phyloP scores from a whole-genome alignment of 2,329 filamentous ascomycete genomes.

The Camptophora hylomeconis region DNA sequence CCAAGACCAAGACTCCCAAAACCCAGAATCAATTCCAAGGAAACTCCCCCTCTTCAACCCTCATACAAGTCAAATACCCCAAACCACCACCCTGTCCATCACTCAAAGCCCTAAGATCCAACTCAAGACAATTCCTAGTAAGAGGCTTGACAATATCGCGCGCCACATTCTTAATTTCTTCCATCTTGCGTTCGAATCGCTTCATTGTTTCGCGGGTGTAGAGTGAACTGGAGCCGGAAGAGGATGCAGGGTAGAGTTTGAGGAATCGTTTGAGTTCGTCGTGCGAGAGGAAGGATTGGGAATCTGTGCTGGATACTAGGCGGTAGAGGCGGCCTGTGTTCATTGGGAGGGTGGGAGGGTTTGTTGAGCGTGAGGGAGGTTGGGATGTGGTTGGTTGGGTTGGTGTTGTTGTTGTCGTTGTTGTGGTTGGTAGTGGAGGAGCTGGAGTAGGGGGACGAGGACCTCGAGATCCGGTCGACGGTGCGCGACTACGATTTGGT shows the following conservation, averaged over 20 bases:
- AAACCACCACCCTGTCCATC: slow-evolving; percentile 34
- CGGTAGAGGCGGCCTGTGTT: slow-evolving; percentile 64
- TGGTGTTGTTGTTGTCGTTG: slow-evolving; percentile 7
- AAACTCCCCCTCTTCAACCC: slow-evolving; percentile 48
- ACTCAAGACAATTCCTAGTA: slow-evolving; percentile 72
- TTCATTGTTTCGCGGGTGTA: slow-evolving; percentile 79
- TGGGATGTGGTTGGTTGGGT: slow-evolving; percentile 9
- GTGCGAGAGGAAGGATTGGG: slow-evolving; percentile 57
- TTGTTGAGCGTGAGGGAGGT: slow-evolving; percentile 13
- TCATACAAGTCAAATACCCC: slow-evolving; percentile 53
- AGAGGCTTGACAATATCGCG: slow-evolving; percentile 71
- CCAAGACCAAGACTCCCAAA: too few species aligned
- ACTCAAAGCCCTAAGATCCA: slow-evolving; percentile 47
- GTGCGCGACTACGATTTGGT: slow-evolving; percentile 12
- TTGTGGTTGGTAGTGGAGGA: slow-evolving; percentile 4
- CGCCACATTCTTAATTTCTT: slow-evolving; percentile 77
- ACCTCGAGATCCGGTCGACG: slow-evolving; percentile 6
- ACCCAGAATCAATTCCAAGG: slow-evolving; percentile 49
- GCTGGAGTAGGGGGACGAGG: slow-evolving; percentile 4
- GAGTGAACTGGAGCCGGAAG: slow-evolving; percentile 28
- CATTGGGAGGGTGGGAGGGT: slow-evolving; percentile 15
- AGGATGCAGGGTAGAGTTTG: slow-evolving; percentile 52
- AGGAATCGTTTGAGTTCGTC: slow-evolving; percentile 87
- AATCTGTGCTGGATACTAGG: slow-evolving; percentile 52
- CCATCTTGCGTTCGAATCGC: slow-evolving; percentile 72